phyloP scores from a whole-genome alignment of 2,329 filamentous ascomycete genomes.

The Bertia moriformis region DNA sequence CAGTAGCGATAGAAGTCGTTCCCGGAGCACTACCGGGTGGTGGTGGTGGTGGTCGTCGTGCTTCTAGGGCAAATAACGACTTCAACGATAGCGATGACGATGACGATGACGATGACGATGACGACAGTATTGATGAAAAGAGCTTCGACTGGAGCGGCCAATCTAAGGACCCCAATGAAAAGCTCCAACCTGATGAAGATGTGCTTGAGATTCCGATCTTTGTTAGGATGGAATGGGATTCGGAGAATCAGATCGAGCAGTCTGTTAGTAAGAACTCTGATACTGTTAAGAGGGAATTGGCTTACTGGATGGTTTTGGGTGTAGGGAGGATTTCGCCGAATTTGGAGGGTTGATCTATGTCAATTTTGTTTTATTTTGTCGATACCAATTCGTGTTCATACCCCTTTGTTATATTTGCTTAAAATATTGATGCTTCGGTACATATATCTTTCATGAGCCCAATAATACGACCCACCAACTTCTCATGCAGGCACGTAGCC shows the following conservation, averaged over 20 bases:
- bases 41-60: background rate
- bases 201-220: constrained; percentile 83
- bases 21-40: constrained; percentile 33
- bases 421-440: too few species aligned
- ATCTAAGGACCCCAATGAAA: constrained; percentile 23
- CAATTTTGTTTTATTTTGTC: background rate
- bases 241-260: constrained; percentile 47
- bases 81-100: background rate
- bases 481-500: too few species aligned
- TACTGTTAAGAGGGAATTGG: constrained; percentile 71
- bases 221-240: constrained; percentile 81
- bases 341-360: constrained; percentile 9
- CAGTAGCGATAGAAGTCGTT: constrained; percentile 80
- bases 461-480: too few species aligned
- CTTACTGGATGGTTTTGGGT: constrained; percentile 90
- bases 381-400: too few species aligned
- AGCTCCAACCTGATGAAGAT: constrained; percentile 43
- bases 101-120: background rate
- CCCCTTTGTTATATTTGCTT: too few species aligned
- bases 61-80: too few species aligned
- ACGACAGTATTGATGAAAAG: background rate
- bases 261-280: constrained; percentile 28
- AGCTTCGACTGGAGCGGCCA: constrained; percentile 7
- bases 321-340: constrained; percentile 60
- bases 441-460: too few species aligned